Evolutionary conservation across 2,329 filamentous ascomycete genomes (phyloP).

Genomic region (Byssochlamys sp.): DNA sequence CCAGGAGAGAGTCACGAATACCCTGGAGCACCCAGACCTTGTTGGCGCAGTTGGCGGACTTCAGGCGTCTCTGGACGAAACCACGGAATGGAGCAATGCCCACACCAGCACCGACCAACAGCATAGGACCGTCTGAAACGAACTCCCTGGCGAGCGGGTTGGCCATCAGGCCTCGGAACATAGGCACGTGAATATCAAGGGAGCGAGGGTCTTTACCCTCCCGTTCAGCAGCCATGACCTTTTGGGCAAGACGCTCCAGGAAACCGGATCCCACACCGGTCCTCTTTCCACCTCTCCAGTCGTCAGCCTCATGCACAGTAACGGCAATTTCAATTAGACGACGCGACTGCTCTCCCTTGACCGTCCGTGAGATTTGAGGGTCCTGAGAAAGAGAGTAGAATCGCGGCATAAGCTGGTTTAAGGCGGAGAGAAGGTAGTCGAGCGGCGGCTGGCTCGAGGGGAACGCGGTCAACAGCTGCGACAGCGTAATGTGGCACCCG

Average conservation of each 20-base stretch:
- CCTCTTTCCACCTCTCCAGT: constrained; percentile 64
- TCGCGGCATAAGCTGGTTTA: constrained; percentile 86
- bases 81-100: constrained; percentile 95
- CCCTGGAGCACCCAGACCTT: constrained; percentile 96
- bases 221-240: constrained; percentile 59
- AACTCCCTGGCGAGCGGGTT: constrained; percentile 91
- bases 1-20: constrained; percentile 82
- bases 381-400: constrained; percentile 98
- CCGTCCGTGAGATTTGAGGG: constrained; percentile 66
- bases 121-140: constrained; percentile 88
- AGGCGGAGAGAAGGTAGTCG: constrained; percentile 65
- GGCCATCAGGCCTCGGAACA: constrained; percentile 97
- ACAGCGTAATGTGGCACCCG: constrained; percentile 72
- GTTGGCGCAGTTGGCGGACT: constrained; percentile 91
- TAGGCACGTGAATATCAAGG: constrained; percentile 68
- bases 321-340: constrained; percentile 93
- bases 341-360: constrained; percentile 59
- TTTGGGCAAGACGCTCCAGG: constrained; percentile 72
- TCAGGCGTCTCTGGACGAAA: constrained; percentile 86
- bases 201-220: constrained; percentile 43
- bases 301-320: constrained; percentile 74
- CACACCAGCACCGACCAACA: constrained; percentile 90
- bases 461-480: constrained; percentile 82
- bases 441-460: constrained; percentile 82
- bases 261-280: constrained; percentile 88